Base-by-base conservation (phyloP, 1,284 basidiomycete species). In the Leccinum fuscescens region DNA sequence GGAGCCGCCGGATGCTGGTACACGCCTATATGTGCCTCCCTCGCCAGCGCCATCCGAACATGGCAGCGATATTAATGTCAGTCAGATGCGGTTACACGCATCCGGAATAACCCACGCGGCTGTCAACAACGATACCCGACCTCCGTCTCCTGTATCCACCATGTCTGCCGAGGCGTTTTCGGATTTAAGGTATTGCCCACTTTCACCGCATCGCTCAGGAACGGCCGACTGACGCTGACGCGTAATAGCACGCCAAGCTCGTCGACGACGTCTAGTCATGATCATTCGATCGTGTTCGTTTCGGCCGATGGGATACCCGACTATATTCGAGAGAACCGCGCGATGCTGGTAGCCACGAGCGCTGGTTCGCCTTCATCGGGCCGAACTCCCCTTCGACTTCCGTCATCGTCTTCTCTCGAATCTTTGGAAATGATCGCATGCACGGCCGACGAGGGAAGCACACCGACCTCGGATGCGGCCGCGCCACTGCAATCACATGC, bases 231-330 rank as follows among this genome's bases (percentile, higher is more conserved):
- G 50, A 68, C 17, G 11, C 3, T 62, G 50, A 69, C 9, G 5
- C 3, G 24, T 15, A 14, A 46, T 35, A 70, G 67, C 39, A 54
- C 66, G 0, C 56, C 24, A 14, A 64, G 27, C 17, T 59, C 65
- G 6, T 49, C 61, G 12, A 52, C 59, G 20, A 65, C 64, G 17
- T 65, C 72, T 1, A 63, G 60, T 24, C 61, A 31, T 31, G 29
- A 31, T 31, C 29, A 65, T 2, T 73, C 72, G 20, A 31, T 74
- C 33, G 69, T 73, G 31, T 72, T 69, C 35, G 58, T 73, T 15
- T 72, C 72, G 54, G 67, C 69, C 20, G 72, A 72, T 4, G 67
- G 62, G 9, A 67, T 76, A 59, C 74, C 72, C 22, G 67, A 74
- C 0, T 72, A 73, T 39, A 55, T 73, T 52, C 66, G 62, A 4